Evolutionary conservation across 192 early-diverging fungal species (phyloP), one percentile per base, ranked within the genome.

Genomic region (Geosiphon pyriformis): DNA sequence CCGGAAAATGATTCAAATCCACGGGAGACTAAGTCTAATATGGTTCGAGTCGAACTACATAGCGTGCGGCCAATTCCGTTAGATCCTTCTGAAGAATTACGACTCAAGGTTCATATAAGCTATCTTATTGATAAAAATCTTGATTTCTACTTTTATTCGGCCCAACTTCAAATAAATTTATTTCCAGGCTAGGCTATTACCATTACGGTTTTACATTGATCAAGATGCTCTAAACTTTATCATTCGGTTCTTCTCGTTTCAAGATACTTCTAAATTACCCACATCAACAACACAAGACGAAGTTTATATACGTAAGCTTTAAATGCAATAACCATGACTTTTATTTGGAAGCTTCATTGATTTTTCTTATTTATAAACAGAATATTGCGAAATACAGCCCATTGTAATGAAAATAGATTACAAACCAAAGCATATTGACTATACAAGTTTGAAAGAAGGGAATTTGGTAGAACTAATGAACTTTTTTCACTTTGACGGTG

Each of bases 361-460:
- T n/a, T n/a, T n/a, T n/a, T n/a, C n/a, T n/a, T n/a, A n/a, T n/a
- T n/a, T n/a, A n/a, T n/a, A n/a, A n/a, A 26, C 66, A 83, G 83
- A 83, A 76, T 74, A 77, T 54, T 85, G 83, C 59, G 83, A 88
- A 26, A 76, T 98, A 6, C 72, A 76, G 4, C 88, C 92, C 2
- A 83, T 98, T 50, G 79, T 79, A 3, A 70, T 96, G 57, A 94
- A 93, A 61, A 81, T 98, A 65, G 96, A 98, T 76, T 98, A 96
- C 79, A 97, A 97, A 75, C 92, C 96, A n/a, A 92, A 96, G 65
- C 89, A 91, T 25, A 81, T 95, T 37, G 91, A 94, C 52, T 86
- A 84, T 30, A 76, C 77, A 11, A 87, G 80, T 55, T 68, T 94
- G 2, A 81, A 85, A 51, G 86, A 81, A 30, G 92, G 92, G 11